Percentiles rank a stretch among this genome's conserved stretches.
Evolutionary conservation across 78 protist genomes (phyloP).

Genomic region (Dictyostelium citrinum): DNA sequence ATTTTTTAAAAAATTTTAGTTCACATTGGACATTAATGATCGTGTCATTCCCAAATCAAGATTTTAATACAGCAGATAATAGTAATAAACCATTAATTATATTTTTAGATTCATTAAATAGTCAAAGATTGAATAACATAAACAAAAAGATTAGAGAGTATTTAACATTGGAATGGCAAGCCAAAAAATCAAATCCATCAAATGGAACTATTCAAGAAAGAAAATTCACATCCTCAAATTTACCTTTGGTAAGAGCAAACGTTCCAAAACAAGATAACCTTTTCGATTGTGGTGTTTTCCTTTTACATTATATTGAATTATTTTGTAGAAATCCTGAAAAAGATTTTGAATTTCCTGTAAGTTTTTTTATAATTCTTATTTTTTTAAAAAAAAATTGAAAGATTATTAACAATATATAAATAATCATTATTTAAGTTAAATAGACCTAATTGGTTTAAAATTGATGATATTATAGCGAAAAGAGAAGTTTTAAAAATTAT

Average conservation of each 20-base stretch:
- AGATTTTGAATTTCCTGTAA: slow-evolving; percentile 35
- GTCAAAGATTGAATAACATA: neutral
- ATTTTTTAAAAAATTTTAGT: neutral
- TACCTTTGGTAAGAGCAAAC: slow-evolving; percentile 1
- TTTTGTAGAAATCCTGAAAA: slow-evolving; percentile 74
- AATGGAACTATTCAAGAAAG: slow-evolving; percentile 42
- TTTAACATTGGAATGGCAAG: slow-evolving; percentile 49
- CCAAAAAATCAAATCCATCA: slow-evolving; percentile 47
- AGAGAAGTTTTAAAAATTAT: slow-evolving; percentile 39
- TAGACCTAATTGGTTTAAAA: slow-evolving; percentile 42
- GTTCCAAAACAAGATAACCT: slow-evolving; percentile 75
- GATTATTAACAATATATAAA: neutral
- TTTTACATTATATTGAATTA: slow-evolving; percentile 67
- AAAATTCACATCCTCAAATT: neutral
- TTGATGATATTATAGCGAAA: slow-evolving; percentile 1
- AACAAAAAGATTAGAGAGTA: slow-evolving; percentile 44
- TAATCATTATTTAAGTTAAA: too few relatives aligned
- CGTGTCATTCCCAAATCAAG: slow-evolving; percentile 35
- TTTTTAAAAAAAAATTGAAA: neutral
- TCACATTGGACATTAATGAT: slow-evolving; percentile 73
- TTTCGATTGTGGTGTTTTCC: slow-evolving; percentile 76
- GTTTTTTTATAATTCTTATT: neutral
- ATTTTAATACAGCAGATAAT: slow-evolving; percentile 1
- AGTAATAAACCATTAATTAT: slow-evolving; percentile 27
- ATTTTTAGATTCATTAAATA: slow-evolving; percentile 57